These are phyloP conservation scores for Phytophthora fragariaefolia DNA, from an alignment of 352 stramenopile genomes.

Conservation along the genomic window DNA sequence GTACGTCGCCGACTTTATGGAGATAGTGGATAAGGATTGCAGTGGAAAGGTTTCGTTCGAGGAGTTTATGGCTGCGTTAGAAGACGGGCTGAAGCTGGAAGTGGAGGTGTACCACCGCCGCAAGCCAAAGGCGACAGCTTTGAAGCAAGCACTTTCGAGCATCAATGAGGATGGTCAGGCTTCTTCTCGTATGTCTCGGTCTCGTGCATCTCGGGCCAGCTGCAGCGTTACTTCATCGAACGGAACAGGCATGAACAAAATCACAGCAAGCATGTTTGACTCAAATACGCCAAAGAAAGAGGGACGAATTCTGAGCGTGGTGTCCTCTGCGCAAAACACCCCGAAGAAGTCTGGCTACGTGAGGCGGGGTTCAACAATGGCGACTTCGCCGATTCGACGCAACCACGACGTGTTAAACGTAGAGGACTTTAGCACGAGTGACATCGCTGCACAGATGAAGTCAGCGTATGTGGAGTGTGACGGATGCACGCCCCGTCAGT, in stretches of 20 bases:
- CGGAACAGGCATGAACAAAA: slow-evolving; percentile 34
- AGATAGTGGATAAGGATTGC: slow-evolving; percentile 66
- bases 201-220: slow-evolving; percentile 19
- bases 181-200: slow-evolving; percentile 4
- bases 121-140: slow-evolving; percentile 36
- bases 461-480: slow-evolving; percentile 80
- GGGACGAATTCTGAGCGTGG: slow-evolving; percentile 23
- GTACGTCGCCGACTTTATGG: slow-evolving; percentile 82
- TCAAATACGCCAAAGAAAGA: slow-evolving; percentile 63
- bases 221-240: slow-evolving; percentile 43
- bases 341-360: slow-evolving; percentile 26
- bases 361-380: slow-evolving; percentile 38
- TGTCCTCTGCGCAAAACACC: slow-evolving; percentile 43
- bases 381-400: slow-evolving; percentile 70
- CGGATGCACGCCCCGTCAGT: too few species aligned
- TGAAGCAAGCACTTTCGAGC: slow-evolving; percentile 39
- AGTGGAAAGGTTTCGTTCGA: slow-evolving; percentile 83
- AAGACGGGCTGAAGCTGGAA: slow-evolving; percentile 80
- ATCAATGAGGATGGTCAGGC: slow-evolving; percentile 45
- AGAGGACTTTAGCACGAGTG: slow-evolving; percentile 75
- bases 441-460: slow-evolving; percentile 79
- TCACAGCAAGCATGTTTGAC: slow-evolving; percentile 42
- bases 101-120: slow-evolving; percentile 70
- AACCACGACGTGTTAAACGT: slow-evolving; percentile 86
- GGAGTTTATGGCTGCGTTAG: slow-evolving; percentile 80